These are phyloP conservation scores for Linnemannia schmuckeri DNA, from an alignment of 192 early-diverging fungal genomes.

Conservation along the genomic window DNA sequence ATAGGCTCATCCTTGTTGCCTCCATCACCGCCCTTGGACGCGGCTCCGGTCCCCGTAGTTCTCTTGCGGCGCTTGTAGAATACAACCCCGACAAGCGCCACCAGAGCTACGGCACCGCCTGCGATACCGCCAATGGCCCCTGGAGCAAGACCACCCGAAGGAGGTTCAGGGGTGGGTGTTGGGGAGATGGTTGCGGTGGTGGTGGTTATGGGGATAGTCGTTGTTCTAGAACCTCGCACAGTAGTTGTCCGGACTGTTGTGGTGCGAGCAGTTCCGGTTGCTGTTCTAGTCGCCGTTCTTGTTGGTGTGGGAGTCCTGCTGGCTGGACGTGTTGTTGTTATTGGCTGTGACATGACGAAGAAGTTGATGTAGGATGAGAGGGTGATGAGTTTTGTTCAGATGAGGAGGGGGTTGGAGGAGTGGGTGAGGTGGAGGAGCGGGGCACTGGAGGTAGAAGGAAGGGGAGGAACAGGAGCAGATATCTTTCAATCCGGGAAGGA, in stretches of 20 bases:
- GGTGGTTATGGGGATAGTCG: not conserved
- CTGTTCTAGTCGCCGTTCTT: not conserved
- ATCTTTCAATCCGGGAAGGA: conserved; percentile 46
- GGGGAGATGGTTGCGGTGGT: not conserved
- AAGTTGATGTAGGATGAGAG: not conserved
- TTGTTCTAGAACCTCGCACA: not conserved
- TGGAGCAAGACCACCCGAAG: conserved; percentile 14
- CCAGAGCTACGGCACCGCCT: conserved; percentile 22
- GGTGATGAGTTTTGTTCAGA: not conserved
- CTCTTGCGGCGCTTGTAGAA: conserved; percentile 45
- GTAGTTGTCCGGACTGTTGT: not conserved
- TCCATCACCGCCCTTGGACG: not conserved
- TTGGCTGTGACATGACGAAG: not conserved
- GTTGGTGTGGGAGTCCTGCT: not conserved
- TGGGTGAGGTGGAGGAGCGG: not conserved
- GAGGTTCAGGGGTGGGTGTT: not conserved
- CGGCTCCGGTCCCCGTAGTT: not conserved
- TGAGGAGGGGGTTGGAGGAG: not conserved
- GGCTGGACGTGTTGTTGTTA: not conserved
- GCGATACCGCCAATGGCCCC: conserved; percentile 50
- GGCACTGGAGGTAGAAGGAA: not conserved
- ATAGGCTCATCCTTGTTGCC: conserved; percentile 32
- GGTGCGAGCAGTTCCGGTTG: not conserved
- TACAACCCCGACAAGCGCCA: conserved; percentile 35
- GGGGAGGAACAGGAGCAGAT: conserved; percentile 14